Conservation (phyloP, 1,284 basidiomycete genomes). For the Fomitopsis schrenkii region DNA sequence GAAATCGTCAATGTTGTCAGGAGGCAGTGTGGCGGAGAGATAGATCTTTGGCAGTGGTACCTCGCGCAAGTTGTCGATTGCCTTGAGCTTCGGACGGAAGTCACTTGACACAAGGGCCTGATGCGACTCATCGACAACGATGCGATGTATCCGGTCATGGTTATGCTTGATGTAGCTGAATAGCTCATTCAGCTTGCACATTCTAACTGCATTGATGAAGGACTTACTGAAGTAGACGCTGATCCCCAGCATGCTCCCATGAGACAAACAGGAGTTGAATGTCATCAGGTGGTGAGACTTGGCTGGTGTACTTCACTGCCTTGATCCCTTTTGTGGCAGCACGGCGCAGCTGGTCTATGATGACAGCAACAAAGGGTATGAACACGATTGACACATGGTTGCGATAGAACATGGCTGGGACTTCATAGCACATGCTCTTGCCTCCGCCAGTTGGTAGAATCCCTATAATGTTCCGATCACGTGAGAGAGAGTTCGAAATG, state of each 20-base stretch:
- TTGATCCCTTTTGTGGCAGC: neutral
- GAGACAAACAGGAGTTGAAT: neutral
- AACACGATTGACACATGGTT: neutral
- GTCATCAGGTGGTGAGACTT: neutral
- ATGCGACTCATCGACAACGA: neutral
- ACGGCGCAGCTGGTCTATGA: neutral
- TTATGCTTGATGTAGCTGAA: neutral
- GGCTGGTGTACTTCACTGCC: neutral
- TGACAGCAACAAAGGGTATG: neutral
- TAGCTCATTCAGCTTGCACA: neutral
- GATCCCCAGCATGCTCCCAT: neutral
- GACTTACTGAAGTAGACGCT: neutral
- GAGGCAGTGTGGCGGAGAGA: neutral
- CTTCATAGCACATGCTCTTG: neutral
- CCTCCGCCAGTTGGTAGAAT: slow-evolving; percentile 1
- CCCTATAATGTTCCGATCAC: neutral
- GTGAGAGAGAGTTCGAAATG: neutral
- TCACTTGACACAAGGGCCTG: neutral
- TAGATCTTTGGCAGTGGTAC: neutral
- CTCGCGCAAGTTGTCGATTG: neutral
- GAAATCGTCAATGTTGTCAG: neutral
- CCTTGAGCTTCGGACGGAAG: neutral
- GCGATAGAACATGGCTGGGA: neutral
- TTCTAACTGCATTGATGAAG: neutral
- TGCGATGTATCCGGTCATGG: neutral